phyloP scores from a whole-genome alignment of 2,329 filamentous ascomycete genomes.

The Sarocladiaceae sp. region DNA sequence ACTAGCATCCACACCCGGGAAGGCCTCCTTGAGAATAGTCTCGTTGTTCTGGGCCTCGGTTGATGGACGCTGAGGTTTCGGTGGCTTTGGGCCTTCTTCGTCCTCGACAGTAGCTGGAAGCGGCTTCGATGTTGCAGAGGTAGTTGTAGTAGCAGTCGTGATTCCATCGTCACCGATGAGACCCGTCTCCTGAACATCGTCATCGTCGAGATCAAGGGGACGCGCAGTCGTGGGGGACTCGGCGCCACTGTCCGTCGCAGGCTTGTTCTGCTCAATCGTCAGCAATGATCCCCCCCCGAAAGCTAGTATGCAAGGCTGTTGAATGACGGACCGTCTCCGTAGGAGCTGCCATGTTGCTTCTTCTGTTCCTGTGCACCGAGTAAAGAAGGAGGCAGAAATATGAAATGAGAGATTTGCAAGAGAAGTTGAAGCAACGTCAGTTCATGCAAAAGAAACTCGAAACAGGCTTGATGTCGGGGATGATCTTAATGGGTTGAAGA shows the following conservation, averaged over 20 bases:
- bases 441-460: not conserved
- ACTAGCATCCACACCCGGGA: conserved; percentile 71
- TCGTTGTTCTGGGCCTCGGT: conserved; percentile 80
- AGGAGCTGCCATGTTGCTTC: conserved; percentile 33
- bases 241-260: conserved; percentile 35
- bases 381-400: not conserved
- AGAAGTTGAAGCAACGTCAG: not conserved
- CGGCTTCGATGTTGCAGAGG: conserved; percentile 15
- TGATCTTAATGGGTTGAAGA: not conserved
- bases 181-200: conserved; percentile 58
- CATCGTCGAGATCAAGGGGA: conserved; percentile 64
- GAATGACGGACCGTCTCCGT: conserved; percentile 35
- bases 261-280: conserved; percentile 33
- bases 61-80: conserved; percentile 79
- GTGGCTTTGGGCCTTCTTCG: conserved; percentile 44
- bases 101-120: conserved; percentile 5
- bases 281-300: not conserved
- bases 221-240: conserved; percentile 61
- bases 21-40: conserved; percentile 85
- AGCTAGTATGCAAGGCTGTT: conserved; percentile 8
- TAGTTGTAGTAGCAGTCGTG: conserved; percentile 20
- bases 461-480: conserved; percentile 5
- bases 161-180: conserved; percentile 28
- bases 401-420: not conserved
- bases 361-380: not conserved